Conservation (phyloP, 352 stramenopile species). For the Pythium phragmiticola region DNA sequence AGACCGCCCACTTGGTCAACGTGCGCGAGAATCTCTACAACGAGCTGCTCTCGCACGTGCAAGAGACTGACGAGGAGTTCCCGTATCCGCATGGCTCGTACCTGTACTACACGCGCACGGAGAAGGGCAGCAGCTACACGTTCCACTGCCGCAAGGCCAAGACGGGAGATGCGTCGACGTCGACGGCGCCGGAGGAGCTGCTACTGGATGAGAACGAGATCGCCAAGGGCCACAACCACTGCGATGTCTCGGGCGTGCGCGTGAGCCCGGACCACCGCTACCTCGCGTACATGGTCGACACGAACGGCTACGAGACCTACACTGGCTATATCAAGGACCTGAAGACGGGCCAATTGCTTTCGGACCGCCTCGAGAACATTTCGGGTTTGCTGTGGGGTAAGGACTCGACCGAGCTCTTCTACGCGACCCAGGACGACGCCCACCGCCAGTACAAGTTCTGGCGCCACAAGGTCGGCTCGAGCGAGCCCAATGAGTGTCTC, state of each 20-base stretch:
- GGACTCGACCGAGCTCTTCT: constrained; percentile 92
- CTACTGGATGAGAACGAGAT: constrained; percentile 95
- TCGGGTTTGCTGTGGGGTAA: constrained; percentile 90
- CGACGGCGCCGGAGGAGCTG: constrained; percentile 80
- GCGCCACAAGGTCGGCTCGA: constrained; percentile 83
- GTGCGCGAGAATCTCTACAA: constrained; percentile 90
- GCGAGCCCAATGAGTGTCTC: constrained; percentile 83
- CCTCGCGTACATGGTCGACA: constrained; percentile 94
- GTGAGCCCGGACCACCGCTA: constrained; percentile 89
- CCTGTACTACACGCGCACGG: constrained; percentile 88
- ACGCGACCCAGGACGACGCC: constrained; percentile 89
- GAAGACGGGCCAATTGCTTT: constrained; percentile 54
- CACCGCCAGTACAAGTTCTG: constrained; percentile 95
- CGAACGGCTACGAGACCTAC: constrained; percentile 94
- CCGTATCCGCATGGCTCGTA: constrained; percentile 80
- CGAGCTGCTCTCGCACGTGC: constrained; percentile 90
- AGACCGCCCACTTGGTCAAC: constrained; percentile 84
- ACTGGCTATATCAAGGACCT: constrained; percentile 89
- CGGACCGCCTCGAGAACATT: constrained; percentile 84
- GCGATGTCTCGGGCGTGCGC: constrained; percentile 71
- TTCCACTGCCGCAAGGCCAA: constrained; percentile 81
- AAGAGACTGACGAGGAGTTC: constrained; percentile 86
- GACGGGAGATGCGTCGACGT: constrained; percentile 35
- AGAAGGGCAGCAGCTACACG: constrained; percentile 83
- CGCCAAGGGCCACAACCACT: constrained; percentile 83